Percentiles rank a stretch among this genome's conserved stretches.
phyloP scores from a whole-genome alignment of 768 basidiomycete species.

The Fomitopsis pulvina region DNA sequence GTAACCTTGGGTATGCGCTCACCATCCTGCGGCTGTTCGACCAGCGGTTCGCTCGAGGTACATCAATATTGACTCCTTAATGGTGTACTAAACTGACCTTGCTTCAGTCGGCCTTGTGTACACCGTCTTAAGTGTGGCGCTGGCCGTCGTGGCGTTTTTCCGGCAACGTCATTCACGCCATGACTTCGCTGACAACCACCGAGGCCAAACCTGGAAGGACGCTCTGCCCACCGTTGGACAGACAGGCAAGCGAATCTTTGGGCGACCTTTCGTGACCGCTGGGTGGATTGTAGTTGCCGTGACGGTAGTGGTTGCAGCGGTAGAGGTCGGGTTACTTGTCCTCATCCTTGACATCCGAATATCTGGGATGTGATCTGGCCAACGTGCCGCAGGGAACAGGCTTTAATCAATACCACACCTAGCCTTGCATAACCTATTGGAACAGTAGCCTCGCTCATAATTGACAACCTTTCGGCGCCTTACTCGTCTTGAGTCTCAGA shows the following conservation, averaged over 20 bases:
- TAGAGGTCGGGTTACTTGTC: conserved; percentile 61
- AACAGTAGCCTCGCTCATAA: no score
- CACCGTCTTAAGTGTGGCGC: conserved; percentile 52
- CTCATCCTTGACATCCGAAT: conserved; percentile 44
- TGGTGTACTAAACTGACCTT: neutral
- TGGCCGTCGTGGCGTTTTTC: conserved; percentile 52
- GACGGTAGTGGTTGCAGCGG: conserved; percentile 48
- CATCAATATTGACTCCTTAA: conserved; percentile 20
- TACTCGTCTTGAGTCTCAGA: no score
- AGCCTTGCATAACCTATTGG: no score
- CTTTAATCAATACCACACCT: no score
- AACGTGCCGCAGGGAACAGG: no score
- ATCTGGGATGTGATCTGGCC: neutral
- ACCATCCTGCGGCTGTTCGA: conserved; percentile 80
- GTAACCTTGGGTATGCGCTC: conserved; percentile 66
- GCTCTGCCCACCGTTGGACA: conserved; percentile 56
- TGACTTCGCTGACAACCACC: conserved; percentile 62
- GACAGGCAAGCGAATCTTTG: conserved; percentile 57
- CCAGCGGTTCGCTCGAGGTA: conserved; percentile 63
- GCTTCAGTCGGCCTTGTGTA: conserved; percentile 53
- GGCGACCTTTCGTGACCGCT: conserved; percentile 73
- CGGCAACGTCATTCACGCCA: conserved; percentile 63
- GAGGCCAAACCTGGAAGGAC: conserved; percentile 15
- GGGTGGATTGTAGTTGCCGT: conserved; percentile 69
- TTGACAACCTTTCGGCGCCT: no score